Evolutionary conservation across 805 yeast genomes (phyloP), one percentile per base, ranked within the genome.

Genomic region (Schizosaccharomyces pombe): DNA sequence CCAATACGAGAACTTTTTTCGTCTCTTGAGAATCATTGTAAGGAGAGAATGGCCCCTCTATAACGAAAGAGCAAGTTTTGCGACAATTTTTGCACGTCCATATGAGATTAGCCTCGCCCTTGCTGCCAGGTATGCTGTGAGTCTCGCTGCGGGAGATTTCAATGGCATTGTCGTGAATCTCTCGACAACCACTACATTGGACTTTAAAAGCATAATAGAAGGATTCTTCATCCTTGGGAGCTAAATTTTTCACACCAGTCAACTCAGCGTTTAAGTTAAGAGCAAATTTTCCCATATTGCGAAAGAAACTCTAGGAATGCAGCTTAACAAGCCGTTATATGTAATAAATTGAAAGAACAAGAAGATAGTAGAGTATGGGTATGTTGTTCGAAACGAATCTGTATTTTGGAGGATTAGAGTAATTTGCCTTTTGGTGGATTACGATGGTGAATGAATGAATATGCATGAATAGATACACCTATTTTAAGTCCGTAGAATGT

Each of bases 41-140:
- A 19, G 49, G 49, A 1, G 9, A 24, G 26, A 43, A 43, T 9
- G 81, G 1, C 58, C 58, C 0, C 68, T 65, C 58, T 70, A 69
- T 8, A 66, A 47, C 55, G 58, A 19, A 53, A 14, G 68, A 63
- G 8, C 68, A 65, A 24, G 66, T 62, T 29, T 65, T 68, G 53
- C 66, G 34, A 66, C 95, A 85, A 57, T 71, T 69, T 57, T 76
- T 75, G 65, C 95, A 85, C 58, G 76, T 76, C 72, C 82, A 79
- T 2, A 81, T 79, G 62, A 86, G 84, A 58, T 79, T 83, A 5
- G 95, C 93, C 57, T 79, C 84, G 12, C 95, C 95, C 57, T 79
- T 74, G 47, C 87, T 76, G 0, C 84, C 85, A 1, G 74, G 64
- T 28, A 85, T 69, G 28, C 65, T 67, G 52, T 64, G 58, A 29